Evolutionary conservation across 2,329 filamentous ascomycete genomes (phyloP), one percentile per base, ranked within the genome.

Genomic region (Fusarium austroafricanum): DNA sequence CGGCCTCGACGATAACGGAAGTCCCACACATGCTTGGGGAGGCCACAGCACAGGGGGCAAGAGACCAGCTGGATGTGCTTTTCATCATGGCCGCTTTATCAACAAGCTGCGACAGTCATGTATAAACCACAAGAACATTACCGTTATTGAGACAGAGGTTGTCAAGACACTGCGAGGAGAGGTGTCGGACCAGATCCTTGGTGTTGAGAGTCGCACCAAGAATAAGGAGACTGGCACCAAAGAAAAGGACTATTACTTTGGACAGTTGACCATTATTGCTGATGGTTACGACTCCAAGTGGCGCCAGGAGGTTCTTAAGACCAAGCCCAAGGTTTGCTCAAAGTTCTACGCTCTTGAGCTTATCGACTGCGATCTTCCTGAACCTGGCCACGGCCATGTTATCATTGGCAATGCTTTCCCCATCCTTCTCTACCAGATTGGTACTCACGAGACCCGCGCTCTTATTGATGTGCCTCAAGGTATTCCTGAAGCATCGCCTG

Each of bases 81-180:
- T 99, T 78, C 96, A 99, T 82, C 96, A 99, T 81, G 96, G 96
- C 45, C 89, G 93, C 71, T 97, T 99, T 80, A 93, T 99, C 73
- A 88, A 86, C 80, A 90, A 92, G 76, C 82, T 99, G 69, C 89
- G 96, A 61, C 85, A 86, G 72, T 90, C 92, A 26, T 96, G 94
- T 58, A 81, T 89, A 75, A 84, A 81, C 18, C 90, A 94, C 75
- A 84, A 90, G 66, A 97, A 97, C 77, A 93, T 99, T 72, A 94
- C 91, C 21, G 87, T 98, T 29, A 86, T 98, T 70, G 96, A 99
- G 83, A 96, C 93, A 14, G 95, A 94, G 70, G 96, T 91, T 20
- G 90, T 88, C 42, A 89, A 88, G 51, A 86, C 94, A 8, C 87
- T 99, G 56, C 89, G 87, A 56, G 90, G 90, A 74, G 86, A 90